Evolutionary conservation across 2,329 filamentous ascomycete genomes (phyloP).

Genomic region (Zasmidium citrigriseum): DNA sequence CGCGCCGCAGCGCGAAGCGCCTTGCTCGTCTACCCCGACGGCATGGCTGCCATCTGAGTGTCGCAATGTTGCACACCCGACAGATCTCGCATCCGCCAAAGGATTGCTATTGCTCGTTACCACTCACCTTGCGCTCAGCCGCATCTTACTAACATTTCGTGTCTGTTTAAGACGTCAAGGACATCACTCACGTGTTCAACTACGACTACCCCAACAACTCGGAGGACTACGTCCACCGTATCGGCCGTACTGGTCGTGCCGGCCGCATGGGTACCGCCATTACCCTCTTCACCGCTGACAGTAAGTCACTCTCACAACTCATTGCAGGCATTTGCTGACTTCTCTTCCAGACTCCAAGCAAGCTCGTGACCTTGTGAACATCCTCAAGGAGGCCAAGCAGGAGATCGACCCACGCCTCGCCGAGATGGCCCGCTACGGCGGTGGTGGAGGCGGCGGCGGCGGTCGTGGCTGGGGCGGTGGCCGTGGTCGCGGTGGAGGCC

Average conservation of each 20-base stretch:
- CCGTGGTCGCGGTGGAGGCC: conserved; percentile 55
- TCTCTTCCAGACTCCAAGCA: conserved; percentile 50
- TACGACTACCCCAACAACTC: conserved; percentile 99
- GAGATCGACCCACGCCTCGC: conserved; percentile 92
- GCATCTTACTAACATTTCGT: conserved; percentile 47
- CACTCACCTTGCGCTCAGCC: conserved; percentile 35
- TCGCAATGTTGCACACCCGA: conserved; percentile 33
- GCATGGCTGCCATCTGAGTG: conserved; percentile 30
- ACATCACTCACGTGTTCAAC: conserved; percentile 99
- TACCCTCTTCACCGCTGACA: conserved; percentile 98
- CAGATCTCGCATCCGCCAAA: conserved; percentile 52
- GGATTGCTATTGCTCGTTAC: conserved; percentile 50
- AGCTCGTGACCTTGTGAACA: conserved; percentile 91
- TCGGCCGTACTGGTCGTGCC: conserved; percentile 68
- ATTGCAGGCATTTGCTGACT: conserved; percentile 35
- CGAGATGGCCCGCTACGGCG: conserved; percentile 93
- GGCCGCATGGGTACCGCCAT: conserved; percentile 95
- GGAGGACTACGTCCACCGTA: conserved; percentile 70
- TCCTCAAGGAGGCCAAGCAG: conserved; percentile 96
- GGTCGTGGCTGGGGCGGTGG: conserved; percentile 65
- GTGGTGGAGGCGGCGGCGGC: conserved; percentile 73
- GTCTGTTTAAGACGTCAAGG: conserved; percentile 85
- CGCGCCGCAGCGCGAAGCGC: conserved; percentile 28
- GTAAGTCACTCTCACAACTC: conserved; percentile 60
- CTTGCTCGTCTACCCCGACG: conserved; percentile 17